A percentile compares a stretch with the other conserved stretches of the same genome.
These are phyloP conservation scores for Trichosporon faecale DNA, from an alignment of 1,284 basidiomycete genomes.

Conservation along the genomic window DNA sequence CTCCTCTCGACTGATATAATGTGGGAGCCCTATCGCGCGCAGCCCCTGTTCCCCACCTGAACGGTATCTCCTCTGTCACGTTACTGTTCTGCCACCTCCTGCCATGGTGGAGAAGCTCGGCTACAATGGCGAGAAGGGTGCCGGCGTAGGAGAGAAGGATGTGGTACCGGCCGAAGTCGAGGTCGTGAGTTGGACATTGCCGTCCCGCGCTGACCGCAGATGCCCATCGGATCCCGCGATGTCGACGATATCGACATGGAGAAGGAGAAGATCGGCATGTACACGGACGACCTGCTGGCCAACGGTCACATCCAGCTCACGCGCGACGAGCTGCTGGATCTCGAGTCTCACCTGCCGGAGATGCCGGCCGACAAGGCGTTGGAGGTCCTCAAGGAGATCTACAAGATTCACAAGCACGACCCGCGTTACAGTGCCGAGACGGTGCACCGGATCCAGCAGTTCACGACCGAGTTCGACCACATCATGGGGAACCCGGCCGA, in stretches of 20 bases:
- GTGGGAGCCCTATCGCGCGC: not conserved
- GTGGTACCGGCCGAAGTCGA: not conserved
- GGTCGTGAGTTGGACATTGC: not conserved
- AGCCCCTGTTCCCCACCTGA: not conserved
- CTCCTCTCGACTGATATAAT: not conserved
- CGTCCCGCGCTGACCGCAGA: not conserved
- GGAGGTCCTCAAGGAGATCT: conserved; percentile 16
- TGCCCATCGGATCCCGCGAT: not conserved
- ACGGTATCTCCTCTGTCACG: not conserved
- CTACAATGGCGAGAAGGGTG: conserved; percentile 6
- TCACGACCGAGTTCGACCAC: conserved; percentile 11
- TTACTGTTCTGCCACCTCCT: not conserved
- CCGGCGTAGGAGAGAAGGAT: not conserved
- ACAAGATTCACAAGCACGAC: conserved; percentile 19
- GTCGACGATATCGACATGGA: conserved; percentile 8
- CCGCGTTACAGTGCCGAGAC: conserved; percentile 19
- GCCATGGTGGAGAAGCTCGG: conserved; percentile 3
- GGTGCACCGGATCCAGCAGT: conserved; percentile 19
- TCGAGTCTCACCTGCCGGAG: conserved; percentile 16
- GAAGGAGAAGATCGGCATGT: conserved; percentile 15
- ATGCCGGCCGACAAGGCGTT: conserved; percentile 17
- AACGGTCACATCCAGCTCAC: conserved; percentile 22
- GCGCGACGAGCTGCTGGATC: conserved; percentile 12
- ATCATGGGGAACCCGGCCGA: conserved; percentile 15
- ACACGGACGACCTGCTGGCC: conserved; percentile 7